These are phyloP conservation scores for Eucalyptus erythrocorys DNA, from an alignment of 345 rosid genomes.

Conservation along the genomic window DNA sequence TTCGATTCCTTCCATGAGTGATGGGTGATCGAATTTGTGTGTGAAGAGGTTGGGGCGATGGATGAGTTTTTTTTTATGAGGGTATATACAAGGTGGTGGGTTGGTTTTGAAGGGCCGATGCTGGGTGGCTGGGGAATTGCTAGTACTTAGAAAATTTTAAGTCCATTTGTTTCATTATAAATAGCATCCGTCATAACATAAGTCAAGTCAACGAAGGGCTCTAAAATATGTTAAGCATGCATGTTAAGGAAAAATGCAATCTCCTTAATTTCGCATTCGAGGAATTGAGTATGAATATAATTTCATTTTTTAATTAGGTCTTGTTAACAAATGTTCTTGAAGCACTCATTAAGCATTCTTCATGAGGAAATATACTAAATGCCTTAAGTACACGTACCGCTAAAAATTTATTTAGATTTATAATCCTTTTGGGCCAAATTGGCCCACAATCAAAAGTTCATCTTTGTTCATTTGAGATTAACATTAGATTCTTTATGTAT, in stretches of 20 bases:
- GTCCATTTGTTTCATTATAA: neutral
- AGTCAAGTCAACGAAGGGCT: neutral
- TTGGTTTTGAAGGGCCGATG: no score
- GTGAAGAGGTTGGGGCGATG: no score
- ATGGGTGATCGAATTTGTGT: neutral
- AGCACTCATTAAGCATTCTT: neutral
- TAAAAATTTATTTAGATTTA: neutral
- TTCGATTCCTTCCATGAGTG: neutral
- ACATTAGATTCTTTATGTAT: neutral
- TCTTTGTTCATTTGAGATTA: neutral
- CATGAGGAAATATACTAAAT: neutral
- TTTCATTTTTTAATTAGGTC: no score
- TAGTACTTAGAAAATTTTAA: neutral
- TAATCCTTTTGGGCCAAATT: neutral
- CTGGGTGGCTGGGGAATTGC: no score
- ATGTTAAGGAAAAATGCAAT: neutral
- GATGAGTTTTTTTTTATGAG: no score
- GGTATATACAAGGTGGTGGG: no score
- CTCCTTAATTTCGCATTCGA: neutral
- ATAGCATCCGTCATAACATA: neutral
- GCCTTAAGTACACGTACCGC: accelerated
- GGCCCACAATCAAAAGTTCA: neutral
- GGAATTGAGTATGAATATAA: neutral
- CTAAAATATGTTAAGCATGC: neutral
- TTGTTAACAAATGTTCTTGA: accelerated